Base-by-base conservation (phyloP, 805 yeast species). In the Soucietia sequanensis region DNA sequence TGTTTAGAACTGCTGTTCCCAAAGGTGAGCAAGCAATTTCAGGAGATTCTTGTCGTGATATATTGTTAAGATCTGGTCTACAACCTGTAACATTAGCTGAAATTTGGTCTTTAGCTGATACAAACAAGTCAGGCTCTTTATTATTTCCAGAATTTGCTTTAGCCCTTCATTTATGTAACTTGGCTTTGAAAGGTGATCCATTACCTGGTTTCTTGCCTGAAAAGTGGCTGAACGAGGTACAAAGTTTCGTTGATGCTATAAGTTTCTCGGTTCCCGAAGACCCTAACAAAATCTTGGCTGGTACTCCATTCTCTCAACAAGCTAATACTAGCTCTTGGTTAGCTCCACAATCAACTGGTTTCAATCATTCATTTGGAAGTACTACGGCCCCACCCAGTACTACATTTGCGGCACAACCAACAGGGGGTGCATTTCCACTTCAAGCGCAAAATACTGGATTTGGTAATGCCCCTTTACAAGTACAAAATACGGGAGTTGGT, bases 61-160 rank as follows among this genome's bases (percentile, higher is more conserved):
- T 91, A 40, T 69, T 91, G 48, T 68, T 87, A 65, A 77, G 85
- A 46, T 89, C 96, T 0, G 86, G 87, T 5, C 68, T 91, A 35
- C 68, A 78, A 27, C 88, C 95, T 3, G 70, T 76, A 17, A 78
- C 81, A 27, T 70, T 91, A 47, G 91, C 91, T 3, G 87, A 79
- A 48, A 84, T 91, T 41, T 91, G 98, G 98, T 80, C 84, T 16
- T 67, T 91, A 38, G 76, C 95, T n/a, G 98, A 91, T 54, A 82
- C 95, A 2, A 84, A 81, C 48, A 83, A 79, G 50, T 81, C 93
- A 6, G 98, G 98, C 2, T 73, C 79, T 36, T 74, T 91, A 41
- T 63, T 91, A 48, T 91, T 90, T 55, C 98, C 98, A 2, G 97
- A 91, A 59, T 91, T 91, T 69, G 95, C 95, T 11, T 69, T 91